These are phyloP conservation scores for Zygosaccharomyces lentus DNA, from an alignment of 805 yeast genomes.

Conservation along the genomic window DNA sequence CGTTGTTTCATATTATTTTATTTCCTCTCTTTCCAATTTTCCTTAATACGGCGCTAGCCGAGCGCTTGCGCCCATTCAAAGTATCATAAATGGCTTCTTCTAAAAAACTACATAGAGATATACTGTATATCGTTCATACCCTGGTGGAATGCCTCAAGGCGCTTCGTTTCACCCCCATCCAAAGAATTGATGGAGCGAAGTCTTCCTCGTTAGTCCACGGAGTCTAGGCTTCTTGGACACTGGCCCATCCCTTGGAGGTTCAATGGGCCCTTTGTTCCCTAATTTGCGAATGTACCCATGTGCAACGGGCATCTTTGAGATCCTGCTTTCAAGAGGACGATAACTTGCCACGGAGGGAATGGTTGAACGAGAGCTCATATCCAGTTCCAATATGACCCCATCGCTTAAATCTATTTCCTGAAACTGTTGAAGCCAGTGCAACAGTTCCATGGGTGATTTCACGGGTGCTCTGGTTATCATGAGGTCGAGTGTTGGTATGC, in stretches of 20 bases:
- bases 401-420: background rate
- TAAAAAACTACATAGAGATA: slow-evolving; percentile 2
- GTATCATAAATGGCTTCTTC: slow-evolving; percentile 5
- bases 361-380: background rate
- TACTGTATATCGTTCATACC: slow-evolving; percentile 5
- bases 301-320: background rate
- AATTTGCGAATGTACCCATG: background rate
- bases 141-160: background rate
- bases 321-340: background rate
- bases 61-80: slow-evolving; percentile 1
- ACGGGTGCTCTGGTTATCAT: background rate
- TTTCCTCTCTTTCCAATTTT: background rate
- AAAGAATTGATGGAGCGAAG: slow-evolving; percentile 8
- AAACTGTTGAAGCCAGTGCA: background rate
- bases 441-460: background rate
- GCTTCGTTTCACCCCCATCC: slow-evolving; percentile 5
- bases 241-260: background rate
- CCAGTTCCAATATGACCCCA: background rate
- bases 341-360: slow-evolving; percentile 2
- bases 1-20: background rate
- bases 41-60: background rate
- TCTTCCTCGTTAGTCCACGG: slow-evolving; percentile 3
- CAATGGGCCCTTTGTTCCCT: background rate
- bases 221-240: slow-evolving; percentile 2
- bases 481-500: slow-evolving; percentile 8